phyloP scores from a whole-genome alignment of 106 monocot species.

The Ottelia alismoides region DNA sequence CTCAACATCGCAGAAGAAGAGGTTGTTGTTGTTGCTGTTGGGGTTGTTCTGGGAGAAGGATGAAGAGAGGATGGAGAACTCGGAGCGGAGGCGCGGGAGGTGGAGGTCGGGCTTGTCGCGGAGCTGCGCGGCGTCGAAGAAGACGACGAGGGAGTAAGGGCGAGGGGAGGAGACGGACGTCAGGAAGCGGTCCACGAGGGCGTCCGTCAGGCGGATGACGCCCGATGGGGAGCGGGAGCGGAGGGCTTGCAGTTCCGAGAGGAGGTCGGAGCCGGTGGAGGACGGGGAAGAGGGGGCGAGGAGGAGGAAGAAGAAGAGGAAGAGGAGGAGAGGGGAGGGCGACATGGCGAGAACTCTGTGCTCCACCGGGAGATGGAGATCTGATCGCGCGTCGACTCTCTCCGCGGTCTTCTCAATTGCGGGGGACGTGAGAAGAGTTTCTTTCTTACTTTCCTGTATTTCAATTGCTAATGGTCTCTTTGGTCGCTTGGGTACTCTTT shows the following conservation, averaged over 20 bases:
- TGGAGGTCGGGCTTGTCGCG: conserved; percentile 73
- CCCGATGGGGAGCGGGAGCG: conserved; percentile 45
- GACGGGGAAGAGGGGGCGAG: too few species aligned
- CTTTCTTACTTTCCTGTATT: too few species aligned
- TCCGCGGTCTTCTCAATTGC: too few species aligned
- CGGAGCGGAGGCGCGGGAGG: conserved; percentile 60
- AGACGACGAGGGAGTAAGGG: conserved; percentile 66
- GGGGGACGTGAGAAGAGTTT: too few species aligned
- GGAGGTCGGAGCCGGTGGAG: too few species aligned
- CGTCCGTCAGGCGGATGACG: conserved; percentile 69
- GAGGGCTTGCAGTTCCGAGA: conserved; percentile 50
- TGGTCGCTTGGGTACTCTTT: too few species aligned
- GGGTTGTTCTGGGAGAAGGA: conserved; percentile 33
- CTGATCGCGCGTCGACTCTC: too few species aligned
- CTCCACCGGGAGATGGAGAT: too few species aligned
- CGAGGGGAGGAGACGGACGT: conserved; percentile 39
- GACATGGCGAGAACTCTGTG: too few species aligned
- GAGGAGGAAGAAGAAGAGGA: too few species aligned
- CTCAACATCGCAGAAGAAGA: conserved; percentile 91
- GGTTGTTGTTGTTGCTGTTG: conserved; percentile 8
- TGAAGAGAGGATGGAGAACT: conserved; percentile 56
- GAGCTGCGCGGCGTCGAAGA: conserved; percentile 82
- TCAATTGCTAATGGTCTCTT: too few species aligned
- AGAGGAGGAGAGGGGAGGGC: too few species aligned
- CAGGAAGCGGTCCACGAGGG: conserved; percentile 53